These are phyloP conservation scores for Neurospora tetrasperma DNA, from an alignment of 495 filamentous ascomycete species.

Conservation along the genomic window DNA sequence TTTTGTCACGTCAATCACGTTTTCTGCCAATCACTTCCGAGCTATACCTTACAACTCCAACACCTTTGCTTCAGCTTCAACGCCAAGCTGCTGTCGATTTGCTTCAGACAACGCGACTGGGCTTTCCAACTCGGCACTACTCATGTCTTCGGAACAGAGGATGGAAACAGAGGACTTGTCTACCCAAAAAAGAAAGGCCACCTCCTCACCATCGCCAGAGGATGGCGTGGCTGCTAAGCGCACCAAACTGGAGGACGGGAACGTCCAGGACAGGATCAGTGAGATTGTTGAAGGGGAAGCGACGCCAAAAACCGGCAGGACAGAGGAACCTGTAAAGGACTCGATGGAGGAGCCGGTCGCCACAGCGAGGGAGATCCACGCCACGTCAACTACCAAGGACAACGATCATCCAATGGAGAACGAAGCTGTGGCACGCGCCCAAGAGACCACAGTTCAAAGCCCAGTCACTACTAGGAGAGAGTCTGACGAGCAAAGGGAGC, in stretches of 20 bases:
- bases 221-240: slow-evolving; percentile 14
- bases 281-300: neutral
- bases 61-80: neutral
- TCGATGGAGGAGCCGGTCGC: neutral
- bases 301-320: too few relatives aligned
- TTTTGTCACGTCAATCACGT: neutral
- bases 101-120: neutral
- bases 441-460: neutral
- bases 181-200: slow-evolving; percentile 18
- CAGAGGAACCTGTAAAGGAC: neutral
- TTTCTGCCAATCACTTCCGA: neutral
- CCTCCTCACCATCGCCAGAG: slow-evolving; percentile 7
- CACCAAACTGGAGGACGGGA: slow-evolving; percentile 6
- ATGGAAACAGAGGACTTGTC: neutral
- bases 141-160: neutral
- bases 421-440: neutral
- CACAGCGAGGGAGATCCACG: neutral
- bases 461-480: neutral
- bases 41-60: neutral
- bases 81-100: neutral
- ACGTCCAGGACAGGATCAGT: slow-evolving; percentile 12
- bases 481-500: neutral
- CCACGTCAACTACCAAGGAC: neutral
- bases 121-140: neutral
- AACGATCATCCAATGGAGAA: neutral